Base-by-base conservation (phyloP, 495 filamentous ascomycete species). In the Penicillium odoratum region DNA sequence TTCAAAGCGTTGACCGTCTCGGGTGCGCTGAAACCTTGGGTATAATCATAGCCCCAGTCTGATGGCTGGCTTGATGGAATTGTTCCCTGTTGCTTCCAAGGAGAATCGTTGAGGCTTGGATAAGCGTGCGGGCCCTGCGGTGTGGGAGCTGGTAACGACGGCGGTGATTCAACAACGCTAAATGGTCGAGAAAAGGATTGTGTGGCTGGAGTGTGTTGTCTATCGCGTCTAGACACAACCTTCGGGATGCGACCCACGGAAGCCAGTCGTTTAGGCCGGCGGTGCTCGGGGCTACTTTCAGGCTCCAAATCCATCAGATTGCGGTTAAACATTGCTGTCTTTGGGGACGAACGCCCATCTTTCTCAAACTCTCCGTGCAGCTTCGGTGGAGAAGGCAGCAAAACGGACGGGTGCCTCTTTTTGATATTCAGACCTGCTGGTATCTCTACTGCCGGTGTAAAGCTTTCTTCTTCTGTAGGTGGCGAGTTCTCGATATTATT, bases 221-320 rank as follows among this genome's bases (percentile, higher is more conserved):
- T 83, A 55, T 87, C 88, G 36, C 83, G 77, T 43, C 78, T 80
- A 42, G 87, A 93, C 36, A 93, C 83, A 10, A 97, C 91, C 62
- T 86, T 86, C 21, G 93, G 93, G 58, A 98, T 98, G 9, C 93
- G 88, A 11, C 93, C 93, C 53, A 98, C 86, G 63, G 92, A 93
- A 38, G 87, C 84, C 29, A 97, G 75, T 46, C 85, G 75, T 58
- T 70, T 76, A 45, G 66, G 69, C 0, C 65, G 75, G 30, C 66
- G 53, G 53, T 56, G 63, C 21, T 73, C 60, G 3, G 69, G 62
- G 38, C 53, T 63, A 6, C 34, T 48, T n/a, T 73, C 56, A 6
- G 56, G 48, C 1, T 61, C 64, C 15, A 57, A 25, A 5, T 42
- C 28, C 38, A 61, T 50, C 1, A 63, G 45, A 40, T 67, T 64